phyloP scores from a whole-genome alignment of 225 moss, liverwort and hornwort genomes.

The Thuidium tamariscinum region DNA sequence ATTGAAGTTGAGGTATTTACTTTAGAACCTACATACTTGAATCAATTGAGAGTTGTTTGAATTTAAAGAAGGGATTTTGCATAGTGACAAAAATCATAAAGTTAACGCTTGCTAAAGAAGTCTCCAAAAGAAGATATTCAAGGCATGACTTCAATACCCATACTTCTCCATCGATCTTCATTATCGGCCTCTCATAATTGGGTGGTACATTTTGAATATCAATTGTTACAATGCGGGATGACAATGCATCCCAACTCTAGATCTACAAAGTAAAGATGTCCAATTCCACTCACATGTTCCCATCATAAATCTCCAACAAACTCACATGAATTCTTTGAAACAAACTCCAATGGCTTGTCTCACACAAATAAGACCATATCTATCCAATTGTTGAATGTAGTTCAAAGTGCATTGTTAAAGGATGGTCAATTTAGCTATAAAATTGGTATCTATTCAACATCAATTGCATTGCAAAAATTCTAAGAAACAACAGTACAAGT shows the following conservation, averaged over 20 bases:
- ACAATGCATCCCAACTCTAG: fast-evolving
- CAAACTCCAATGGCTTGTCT: neutral
- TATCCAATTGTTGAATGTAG: neutral
- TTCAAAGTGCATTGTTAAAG: neutral
- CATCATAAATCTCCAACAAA: neutral
- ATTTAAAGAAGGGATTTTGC: neutral
- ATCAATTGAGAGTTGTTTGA: neutral
- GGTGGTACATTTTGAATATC: neutral
- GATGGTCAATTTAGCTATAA: neutral
- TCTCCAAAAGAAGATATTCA: neutral
- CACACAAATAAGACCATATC: neutral
- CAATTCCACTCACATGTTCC: fast-evolving
- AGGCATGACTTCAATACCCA: too few relatives aligned
- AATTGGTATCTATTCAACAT: neutral
- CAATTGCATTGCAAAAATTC: neutral
- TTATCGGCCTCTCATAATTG: neutral
- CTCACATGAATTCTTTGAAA: neutral
- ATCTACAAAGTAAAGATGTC: neutral
- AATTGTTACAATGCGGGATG: neutral
- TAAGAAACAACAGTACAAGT: neutral
- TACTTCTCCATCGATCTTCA: too few relatives aligned
- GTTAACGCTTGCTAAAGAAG: fast-evolving
- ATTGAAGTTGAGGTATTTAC: neutral
- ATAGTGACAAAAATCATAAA: neutral
- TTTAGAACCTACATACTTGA: neutral